Percentiles rank a stretch among this genome's conserved stretches.
Conservation (phyloP, 1,284 basidiomycete genomes). For the Microbotryum violaceum region DNA sequence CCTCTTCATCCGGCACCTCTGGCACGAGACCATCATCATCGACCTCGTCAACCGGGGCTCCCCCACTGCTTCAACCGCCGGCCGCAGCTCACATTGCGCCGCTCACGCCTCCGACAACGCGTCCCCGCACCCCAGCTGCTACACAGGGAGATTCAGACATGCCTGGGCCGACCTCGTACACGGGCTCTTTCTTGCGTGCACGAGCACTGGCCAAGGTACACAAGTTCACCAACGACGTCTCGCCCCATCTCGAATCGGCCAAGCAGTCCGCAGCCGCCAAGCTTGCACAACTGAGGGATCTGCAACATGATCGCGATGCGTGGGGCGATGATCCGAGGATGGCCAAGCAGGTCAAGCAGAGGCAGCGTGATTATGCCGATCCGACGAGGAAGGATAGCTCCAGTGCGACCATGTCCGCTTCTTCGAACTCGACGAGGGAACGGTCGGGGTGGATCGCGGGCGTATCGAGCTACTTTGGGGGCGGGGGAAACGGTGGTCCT, state of each 20-base stretch:
- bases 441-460: background rate
- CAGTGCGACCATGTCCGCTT: background rate
- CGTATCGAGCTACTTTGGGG: slow-evolving; percentile 3
- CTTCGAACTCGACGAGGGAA: background rate
- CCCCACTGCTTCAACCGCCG: background rate
- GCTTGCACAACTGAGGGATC: background rate
- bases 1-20: too few relatives aligned
- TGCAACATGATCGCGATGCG: too few relatives aligned
- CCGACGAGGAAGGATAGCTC: background rate
- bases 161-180: background rate
- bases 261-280: background rate
- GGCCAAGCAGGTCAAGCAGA: too few relatives aligned
- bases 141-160: background rate
- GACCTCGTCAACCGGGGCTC: too few relatives aligned
- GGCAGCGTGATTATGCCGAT: background rate
- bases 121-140: background rate
- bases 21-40: too few relatives aligned
- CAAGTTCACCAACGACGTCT: slow-evolving; percentile 6
- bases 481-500: background rate
- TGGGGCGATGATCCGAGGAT: too few relatives aligned
- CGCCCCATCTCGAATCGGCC: slow-evolving; percentile 4
- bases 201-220: slow-evolving; percentile 16
- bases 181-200: background rate
- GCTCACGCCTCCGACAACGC: background rate
- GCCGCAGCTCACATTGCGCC: background rate